Conservation (phyloP, 208 protist species). For the Leishmania turanica region DNA sequence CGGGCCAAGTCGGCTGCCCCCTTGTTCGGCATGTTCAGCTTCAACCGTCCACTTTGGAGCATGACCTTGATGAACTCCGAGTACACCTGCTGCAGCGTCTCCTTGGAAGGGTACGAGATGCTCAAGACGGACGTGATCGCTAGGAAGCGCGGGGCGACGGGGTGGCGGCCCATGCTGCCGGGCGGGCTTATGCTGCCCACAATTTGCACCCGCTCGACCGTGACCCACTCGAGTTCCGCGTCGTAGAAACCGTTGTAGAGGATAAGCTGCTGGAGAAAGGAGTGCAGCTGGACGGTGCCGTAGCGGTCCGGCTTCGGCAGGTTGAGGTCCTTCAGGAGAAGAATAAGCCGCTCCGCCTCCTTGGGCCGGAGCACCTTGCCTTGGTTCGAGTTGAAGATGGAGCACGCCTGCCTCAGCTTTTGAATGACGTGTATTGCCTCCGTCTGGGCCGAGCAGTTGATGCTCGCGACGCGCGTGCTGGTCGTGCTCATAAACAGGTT, state of each 20-base stretch:
- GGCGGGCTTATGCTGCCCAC: slow-evolving; percentile 97
- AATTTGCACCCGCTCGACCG: slow-evolving; percentile 95
- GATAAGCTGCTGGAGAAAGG: slow-evolving; percentile 97
- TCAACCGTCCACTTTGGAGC: slow-evolving; percentile 71
- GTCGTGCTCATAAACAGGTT: slow-evolving; percentile 79
- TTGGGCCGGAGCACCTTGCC: slow-evolving; percentile 97
- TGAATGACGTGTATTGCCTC: slow-evolving; percentile 95
- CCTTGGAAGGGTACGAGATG: slow-evolving; percentile 94
- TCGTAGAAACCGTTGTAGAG: slow-evolving; percentile 97
- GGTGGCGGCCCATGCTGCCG: slow-evolving; percentile 94
- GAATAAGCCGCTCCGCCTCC: slow-evolving; percentile 93
- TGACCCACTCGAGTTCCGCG: slow-evolving; percentile 95
- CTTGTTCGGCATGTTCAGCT: slow-evolving; percentile 79
- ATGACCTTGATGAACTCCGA: slow-evolving; percentile 94
- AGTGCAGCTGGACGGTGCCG: slow-evolving; percentile 97
- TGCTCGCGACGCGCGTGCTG: slow-evolving; percentile 84
- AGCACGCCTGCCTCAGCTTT: slow-evolving; percentile 96
- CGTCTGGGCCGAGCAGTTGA: slow-evolving; percentile 97
- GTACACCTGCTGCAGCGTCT: slow-evolving; percentile 95
- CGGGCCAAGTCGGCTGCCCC: slow-evolving; percentile 88
- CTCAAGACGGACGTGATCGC: slow-evolving; percentile 94
- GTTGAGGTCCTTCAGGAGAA: slow-evolving; percentile 98
- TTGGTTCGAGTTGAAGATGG: slow-evolving; percentile 88
- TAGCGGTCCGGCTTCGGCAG: slow-evolving; percentile 98
- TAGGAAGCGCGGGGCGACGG: slow-evolving; percentile 95